Evolutionary conservation across 2,329 filamentous ascomycete species (phyloP).

Genomic region (Apiospora marii): DNA sequence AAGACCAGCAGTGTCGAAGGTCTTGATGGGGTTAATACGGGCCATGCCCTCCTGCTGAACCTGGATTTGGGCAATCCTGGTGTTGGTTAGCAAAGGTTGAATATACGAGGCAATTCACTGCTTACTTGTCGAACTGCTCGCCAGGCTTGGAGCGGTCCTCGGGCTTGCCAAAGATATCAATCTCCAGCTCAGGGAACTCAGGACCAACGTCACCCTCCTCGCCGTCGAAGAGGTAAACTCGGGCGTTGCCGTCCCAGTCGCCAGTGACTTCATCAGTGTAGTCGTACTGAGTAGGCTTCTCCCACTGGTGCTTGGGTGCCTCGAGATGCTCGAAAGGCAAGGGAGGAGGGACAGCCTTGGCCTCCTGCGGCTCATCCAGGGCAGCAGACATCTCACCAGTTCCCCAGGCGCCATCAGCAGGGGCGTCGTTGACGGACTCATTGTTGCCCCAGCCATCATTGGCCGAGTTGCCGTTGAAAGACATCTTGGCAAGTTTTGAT

Average conservation of each 20-base stretch:
- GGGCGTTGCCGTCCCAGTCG: slow-evolving; percentile 63
- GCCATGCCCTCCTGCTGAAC: slow-evolving; percentile 64
- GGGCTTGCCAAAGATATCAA: slow-evolving; percentile 73
- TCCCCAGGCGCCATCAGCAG: slow-evolving; percentile 14
- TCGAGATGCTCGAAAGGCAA: slow-evolving; percentile 25
- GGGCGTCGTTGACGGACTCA: neutral
- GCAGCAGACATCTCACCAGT: slow-evolving; percentile 42
- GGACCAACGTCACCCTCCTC: slow-evolving; percentile 89
- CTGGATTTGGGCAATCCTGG: slow-evolving; percentile 61
- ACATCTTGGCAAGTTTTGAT: neutral
- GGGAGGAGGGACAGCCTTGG: slow-evolving; percentile 26
- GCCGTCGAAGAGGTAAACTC: slow-evolving; percentile 83
- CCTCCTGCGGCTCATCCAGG: slow-evolving; percentile 33
- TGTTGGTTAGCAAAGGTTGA: slow-evolving; percentile 24
- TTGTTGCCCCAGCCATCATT: slow-evolving; percentile 22
- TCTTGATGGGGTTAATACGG: slow-evolving; percentile 58
- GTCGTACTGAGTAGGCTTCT: slow-evolving; percentile 53
- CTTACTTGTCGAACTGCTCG: slow-evolving; percentile 69
- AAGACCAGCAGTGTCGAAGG: slow-evolving; percentile 79
- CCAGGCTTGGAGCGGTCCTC: slow-evolving; percentile 59
- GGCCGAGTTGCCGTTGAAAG: slow-evolving; percentile 7
- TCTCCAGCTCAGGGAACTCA: slow-evolving; percentile 72
- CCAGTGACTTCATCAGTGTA: slow-evolving; percentile 47
- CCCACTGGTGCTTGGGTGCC: slow-evolving; percentile 52
- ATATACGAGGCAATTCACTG: slow-evolving; percentile 28